phyloP scores from a whole-genome alignment of 2,329 filamentous ascomycete species.

The Mollisiaceae sp. region DNA sequence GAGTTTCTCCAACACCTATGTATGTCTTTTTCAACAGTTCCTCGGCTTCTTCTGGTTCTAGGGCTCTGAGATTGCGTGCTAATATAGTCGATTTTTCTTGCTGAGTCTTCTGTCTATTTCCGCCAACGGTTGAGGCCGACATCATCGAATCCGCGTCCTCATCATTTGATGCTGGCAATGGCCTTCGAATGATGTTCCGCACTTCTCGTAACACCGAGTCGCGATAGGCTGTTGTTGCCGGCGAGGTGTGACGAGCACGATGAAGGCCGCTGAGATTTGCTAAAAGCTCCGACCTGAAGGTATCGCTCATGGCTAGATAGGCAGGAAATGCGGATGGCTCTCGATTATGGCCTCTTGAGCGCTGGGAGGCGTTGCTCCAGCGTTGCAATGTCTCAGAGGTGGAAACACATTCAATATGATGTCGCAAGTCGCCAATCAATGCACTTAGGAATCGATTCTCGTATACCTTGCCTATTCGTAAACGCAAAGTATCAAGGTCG shows the following conservation, averaged over 20 bases:
- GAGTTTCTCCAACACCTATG: constrained; percentile 82
- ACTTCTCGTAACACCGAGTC: constrained; percentile 86
- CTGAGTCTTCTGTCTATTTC: constrained; percentile 71
- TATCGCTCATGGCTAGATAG: constrained; percentile 70
- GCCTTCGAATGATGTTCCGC: constrained; percentile 79
- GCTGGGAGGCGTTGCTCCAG: constrained; percentile 80
- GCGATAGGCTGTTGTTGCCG: constrained; percentile 83
- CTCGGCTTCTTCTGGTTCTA: constrained; percentile 86
- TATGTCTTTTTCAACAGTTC: constrained; percentile 83
- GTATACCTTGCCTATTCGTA: constrained; percentile 85
- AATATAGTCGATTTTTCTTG: constrained; percentile 90
- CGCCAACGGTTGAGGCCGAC: constrained; percentile 77
- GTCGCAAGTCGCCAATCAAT: constrained; percentile 77
- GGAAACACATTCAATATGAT: constrained; percentile 78
- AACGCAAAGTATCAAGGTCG: constrained; percentile 76
- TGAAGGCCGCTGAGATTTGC: constrained; percentile 77
- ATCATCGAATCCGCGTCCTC: constrained; percentile 92
- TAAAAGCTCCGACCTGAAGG: constrained; percentile 65
- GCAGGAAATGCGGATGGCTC: constrained; percentile 74
- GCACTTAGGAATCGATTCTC: constrained; percentile 80
- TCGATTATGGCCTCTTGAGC: constrained; percentile 68
- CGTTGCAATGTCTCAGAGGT: constrained; percentile 76
- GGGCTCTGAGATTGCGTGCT: constrained; percentile 82
- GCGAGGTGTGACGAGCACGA: constrained; percentile 77
- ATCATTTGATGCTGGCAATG: constrained; percentile 90